Base-by-base conservation (phyloP, 2,329 filamentous ascomycete genomes). In the Sporothrix euskadiensis region DNA sequence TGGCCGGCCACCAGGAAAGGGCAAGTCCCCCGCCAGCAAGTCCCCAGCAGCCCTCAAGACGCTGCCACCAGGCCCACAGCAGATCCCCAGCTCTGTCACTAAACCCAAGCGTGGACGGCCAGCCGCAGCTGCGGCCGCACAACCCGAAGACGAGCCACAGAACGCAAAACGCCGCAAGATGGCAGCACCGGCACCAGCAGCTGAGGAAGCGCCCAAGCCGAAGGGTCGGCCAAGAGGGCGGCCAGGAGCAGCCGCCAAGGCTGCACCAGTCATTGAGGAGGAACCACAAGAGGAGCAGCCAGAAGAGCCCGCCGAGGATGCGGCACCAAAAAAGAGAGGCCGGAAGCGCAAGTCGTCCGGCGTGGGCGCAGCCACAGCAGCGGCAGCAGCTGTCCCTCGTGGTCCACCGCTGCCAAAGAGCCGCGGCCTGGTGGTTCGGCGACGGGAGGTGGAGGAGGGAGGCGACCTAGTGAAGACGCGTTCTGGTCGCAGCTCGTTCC, bases 401-500 rank as follows among this genome's bases (percentile, higher is more conserved):
- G 86, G 86, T 0, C 87, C 88, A 1, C 88, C 88, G 0, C 81
- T 89, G 70, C 87, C 88, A 70, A 88, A 85, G 77, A 82, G 84
- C 54, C 85, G 86, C 26, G 87, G 87, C 1, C 82, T 89, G 12
- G 84, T 88, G 32, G 87, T 87, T 69, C 80, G 85, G 71, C 85
- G 86, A 57, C 83, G 83, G 44, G 83, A 84, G 74, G 59, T 76
- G 4, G 78, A 77, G 1, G 79, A 77, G 49, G 84, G 84, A 9
- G 80, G 83, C 49, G 83, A 84, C 0, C 85, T 89, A 71, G 84
- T 82, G 35, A 84, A 85, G 61, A 92, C 91, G 69, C 90, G 94
- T 71, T 95, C 91, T 14, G 94, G 94, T 1, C 89, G 96, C 73
- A 88, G 89, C 71, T 93, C 92, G 10, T 90, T 93, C 75, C 89